Evolutionary conservation across 2,329 filamentous ascomycete species (phyloP).

Genomic region (Penicillium glabrum): DNA sequence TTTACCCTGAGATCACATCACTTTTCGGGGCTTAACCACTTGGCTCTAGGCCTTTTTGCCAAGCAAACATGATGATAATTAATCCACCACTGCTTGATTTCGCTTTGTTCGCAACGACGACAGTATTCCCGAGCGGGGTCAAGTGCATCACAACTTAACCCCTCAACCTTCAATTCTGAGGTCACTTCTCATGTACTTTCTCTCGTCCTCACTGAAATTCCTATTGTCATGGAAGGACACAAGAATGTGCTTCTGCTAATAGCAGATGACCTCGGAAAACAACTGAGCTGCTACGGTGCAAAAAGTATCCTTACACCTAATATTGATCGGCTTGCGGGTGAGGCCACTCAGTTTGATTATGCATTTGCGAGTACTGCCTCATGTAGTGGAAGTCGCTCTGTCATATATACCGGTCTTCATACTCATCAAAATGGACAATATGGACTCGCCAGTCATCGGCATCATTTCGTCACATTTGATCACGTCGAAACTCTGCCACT

Average conservation of each 20-base stretch:
- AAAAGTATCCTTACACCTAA: conserved; percentile 37
- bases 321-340: conserved; percentile 41
- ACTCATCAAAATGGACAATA: conserved; percentile 51
- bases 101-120: neutral
- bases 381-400: conserved; percentile 49
- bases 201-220: neutral
- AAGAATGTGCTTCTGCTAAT: conserved; percentile 43
- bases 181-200: neutral
- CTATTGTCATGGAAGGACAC: conserved; percentile 2
- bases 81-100: neutral
- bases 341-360: conserved; percentile 39
- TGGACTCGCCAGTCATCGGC: conserved; percentile 39
- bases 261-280: conserved; percentile 46
- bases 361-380: conserved; percentile 37
- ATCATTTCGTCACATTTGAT: conserved; percentile 49
- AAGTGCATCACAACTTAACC: neutral
- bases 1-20: neutral
- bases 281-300: conserved; percentile 38
- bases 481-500: conserved; percentile 44
- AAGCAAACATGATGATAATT: neutral
- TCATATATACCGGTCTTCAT: conserved; percentile 52
- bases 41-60: neutral
- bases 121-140: neutral
- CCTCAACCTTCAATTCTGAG: neutral
- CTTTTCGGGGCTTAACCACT: neutral